Base-by-base conservation (phyloP, 2,329 filamentous ascomycete genomes). In the Aaosphaeria pasadenensis region DNA sequence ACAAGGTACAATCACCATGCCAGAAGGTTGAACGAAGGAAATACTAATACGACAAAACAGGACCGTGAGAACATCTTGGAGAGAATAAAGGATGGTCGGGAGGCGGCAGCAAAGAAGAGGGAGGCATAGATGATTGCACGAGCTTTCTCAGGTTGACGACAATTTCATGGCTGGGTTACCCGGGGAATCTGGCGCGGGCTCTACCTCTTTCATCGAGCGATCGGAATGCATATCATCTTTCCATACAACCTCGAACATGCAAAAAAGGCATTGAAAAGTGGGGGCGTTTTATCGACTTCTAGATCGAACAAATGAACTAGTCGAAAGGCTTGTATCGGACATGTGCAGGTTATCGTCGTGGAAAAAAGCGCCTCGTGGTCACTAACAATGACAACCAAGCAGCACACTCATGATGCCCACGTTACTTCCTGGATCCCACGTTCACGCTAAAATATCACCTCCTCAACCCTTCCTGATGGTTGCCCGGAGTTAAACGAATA, bases 401-500 rank as follows among this genome's bases (percentile, higher is more conserved):
- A 24, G 17, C 17, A 24, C 58, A 53, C 59, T n/a, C 17, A 11
- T 13, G 30, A 17, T 7, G 6, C 17, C 33, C 33, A 36, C 9
- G 33, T 11, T 36, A 11, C 13, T 36, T 13, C 13, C 13, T 36
- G 33, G 13, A 36, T 9, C 33, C 33, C 33, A 41, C 9, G 30
- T 11, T 28, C 46, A 44, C 88, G 89, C 89, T 85, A 87, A 81
- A 76, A 83, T 90, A 95, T 95, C 89, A 87, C 88, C 89, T 85
- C 85, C 83, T 86, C 80, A 82, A 85, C 83, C 87, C 75, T 63
- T 65, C 55, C 54, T 62, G 56, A 86, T 89, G 88, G 86, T 84
- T 87, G 80, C 60, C 61, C 83, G 83, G 84, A 89, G 90, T 86
- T 96, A 96, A 85, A 95, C 88, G 84, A 84, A 82, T 91, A 83